These are phyloP conservation scores for Periconia sp. DNA, from an alignment of 2,329 filamentous ascomycete genomes.

Conservation along the genomic window DNA sequence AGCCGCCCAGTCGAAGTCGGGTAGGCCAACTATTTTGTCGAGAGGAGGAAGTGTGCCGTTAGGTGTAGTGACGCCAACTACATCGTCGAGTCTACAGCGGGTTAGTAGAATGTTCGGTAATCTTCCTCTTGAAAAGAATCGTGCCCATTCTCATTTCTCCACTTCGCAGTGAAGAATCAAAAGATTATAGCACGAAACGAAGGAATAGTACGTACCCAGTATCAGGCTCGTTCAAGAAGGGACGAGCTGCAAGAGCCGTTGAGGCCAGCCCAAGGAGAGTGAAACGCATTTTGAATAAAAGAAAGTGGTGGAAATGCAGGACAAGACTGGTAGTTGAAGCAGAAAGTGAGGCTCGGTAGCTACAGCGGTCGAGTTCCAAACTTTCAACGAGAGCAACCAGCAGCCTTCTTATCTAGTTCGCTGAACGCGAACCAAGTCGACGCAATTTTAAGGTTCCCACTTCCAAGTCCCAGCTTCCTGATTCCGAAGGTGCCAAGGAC, in stretches of 20 bases:
- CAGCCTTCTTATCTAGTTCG: too few species aligned
- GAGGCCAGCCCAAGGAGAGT: slow-evolving; percentile 22
- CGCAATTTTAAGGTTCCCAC: too few species aligned
- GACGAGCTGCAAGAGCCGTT: slow-evolving; percentile 33
- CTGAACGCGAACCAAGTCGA: too few species aligned
- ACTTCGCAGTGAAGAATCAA: too few species aligned
- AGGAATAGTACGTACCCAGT: slow-evolving; percentile 22
- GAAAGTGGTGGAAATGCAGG: not conserved
- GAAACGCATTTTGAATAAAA: slow-evolving; percentile 21
- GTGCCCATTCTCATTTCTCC: too few species aligned
- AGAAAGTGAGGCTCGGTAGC: not conserved
- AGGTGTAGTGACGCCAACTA: slow-evolving; percentile 17
- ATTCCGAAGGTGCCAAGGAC: too few species aligned
- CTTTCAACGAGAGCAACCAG: too few species aligned
- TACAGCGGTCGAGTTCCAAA: too few species aligned
- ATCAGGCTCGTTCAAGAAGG: slow-evolving; percentile 40
- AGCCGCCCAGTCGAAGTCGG: slow-evolving; percentile 58
- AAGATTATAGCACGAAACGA: slow-evolving; percentile 8
- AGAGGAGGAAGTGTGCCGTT: slow-evolving; percentile 48
- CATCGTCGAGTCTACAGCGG: slow-evolving; percentile 21
- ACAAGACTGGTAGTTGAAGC: not conserved
- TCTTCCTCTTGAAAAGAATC: too few species aligned
- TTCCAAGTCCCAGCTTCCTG: too few species aligned
- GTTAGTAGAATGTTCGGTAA: not conserved
- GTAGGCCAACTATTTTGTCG: slow-evolving; percentile 51